phyloP scores from a whole-genome alignment of 805 yeast genomes.

The Wickerhamiella australiensis region DNA sequence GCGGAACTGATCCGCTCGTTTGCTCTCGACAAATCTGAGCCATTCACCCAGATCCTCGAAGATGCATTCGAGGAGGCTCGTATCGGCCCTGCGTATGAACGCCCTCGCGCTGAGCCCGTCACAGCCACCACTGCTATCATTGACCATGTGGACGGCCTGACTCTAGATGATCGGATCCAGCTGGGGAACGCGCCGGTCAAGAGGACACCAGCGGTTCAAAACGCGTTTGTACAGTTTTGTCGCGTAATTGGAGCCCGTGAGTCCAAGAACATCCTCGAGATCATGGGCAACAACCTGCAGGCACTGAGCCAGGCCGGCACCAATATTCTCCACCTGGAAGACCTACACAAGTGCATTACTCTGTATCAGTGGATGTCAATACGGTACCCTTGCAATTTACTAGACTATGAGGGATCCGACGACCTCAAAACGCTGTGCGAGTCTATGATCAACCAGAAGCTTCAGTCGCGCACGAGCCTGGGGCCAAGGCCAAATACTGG shows the following conservation, averaged over 20 bases:
- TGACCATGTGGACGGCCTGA: slow-evolving; percentile 32
- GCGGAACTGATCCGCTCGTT: slow-evolving; percentile 58
- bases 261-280: slow-evolving; percentile 47
- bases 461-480: slow-evolving; percentile 12
- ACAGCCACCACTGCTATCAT: slow-evolving; percentile 35
- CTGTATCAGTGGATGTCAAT: slow-evolving; percentile 77
- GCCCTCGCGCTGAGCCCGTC: slow-evolving; percentile 27
- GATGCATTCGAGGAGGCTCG: slow-evolving; percentile 31
- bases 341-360: slow-evolving; percentile 52
- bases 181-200: slow-evolving; percentile 54
- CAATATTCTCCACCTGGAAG: slow-evolving; percentile 37
- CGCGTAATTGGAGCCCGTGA: slow-evolving; percentile 42
- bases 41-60: slow-evolving; percentile 36
- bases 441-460: slow-evolving; percentile 39
- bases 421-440: slow-evolving; percentile 63
- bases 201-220: slow-evolving; percentile 28
- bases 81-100: slow-evolving; percentile 6
- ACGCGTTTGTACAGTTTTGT: slow-evolving; percentile 39
- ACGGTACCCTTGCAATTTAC: slow-evolving; percentile 70
- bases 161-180: slow-evolving; percentile 45
- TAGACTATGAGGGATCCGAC: slow-evolving; percentile 61
- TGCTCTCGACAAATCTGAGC: slow-evolving; percentile 42
- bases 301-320: slow-evolving; percentile 15
- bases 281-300: slow-evolving; percentile 16
- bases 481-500: background rate